Evolutionary conservation across 768 basidiomycete species (phyloP).

Genomic region (Dentipellis sp.): DNA sequence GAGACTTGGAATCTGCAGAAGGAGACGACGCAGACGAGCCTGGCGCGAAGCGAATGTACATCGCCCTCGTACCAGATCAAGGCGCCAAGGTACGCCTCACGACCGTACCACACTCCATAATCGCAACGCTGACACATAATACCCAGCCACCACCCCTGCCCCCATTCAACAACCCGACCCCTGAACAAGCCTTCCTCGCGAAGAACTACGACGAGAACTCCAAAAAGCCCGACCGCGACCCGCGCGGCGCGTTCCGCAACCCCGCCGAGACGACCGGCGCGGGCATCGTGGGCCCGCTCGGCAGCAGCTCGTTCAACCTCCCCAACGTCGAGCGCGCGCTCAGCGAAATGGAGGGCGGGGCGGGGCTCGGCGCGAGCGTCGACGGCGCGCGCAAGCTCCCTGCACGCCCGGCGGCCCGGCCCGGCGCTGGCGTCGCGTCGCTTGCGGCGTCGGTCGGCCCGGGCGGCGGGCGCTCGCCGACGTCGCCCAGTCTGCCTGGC

Average conservation of each 20-base stretch:
- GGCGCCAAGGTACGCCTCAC: conserved; percentile 51
- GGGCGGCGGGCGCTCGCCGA: conserved; percentile 11
- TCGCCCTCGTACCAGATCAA: conserved; percentile 64
- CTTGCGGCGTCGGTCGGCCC: conserved; percentile 6
- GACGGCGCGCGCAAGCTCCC: conserved; percentile 15
- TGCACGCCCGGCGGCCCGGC: conserved; percentile 16
- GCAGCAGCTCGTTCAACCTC: conserved; percentile 74
- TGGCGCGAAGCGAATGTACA: conserved; percentile 62
- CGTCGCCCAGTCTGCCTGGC: conserved; percentile 21
- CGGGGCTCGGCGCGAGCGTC: conserved; percentile 19
- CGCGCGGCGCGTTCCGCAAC: conserved; percentile 79
- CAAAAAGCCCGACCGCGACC: conserved; percentile 85
- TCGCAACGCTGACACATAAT: background rate
- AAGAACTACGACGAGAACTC: conserved; percentile 89
- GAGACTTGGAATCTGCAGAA: conserved; percentile 37
- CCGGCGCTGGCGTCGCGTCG: conserved; percentile 19
- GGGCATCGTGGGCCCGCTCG: conserved; percentile 90
- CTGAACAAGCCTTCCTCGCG: conserved; percentile 86
- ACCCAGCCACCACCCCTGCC: conserved; percentile 55
- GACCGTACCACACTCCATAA: background rate
- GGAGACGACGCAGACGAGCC: conserved; percentile 32
- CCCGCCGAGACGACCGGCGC: conserved; percentile 52
- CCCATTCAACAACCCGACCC: conserved; percentile 70
- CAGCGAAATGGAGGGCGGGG: conserved; percentile 71
- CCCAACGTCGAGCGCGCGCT: conserved; percentile 86